Conservation (phyloP, 345 rosid species). For the Camelina laxa region DNA sequence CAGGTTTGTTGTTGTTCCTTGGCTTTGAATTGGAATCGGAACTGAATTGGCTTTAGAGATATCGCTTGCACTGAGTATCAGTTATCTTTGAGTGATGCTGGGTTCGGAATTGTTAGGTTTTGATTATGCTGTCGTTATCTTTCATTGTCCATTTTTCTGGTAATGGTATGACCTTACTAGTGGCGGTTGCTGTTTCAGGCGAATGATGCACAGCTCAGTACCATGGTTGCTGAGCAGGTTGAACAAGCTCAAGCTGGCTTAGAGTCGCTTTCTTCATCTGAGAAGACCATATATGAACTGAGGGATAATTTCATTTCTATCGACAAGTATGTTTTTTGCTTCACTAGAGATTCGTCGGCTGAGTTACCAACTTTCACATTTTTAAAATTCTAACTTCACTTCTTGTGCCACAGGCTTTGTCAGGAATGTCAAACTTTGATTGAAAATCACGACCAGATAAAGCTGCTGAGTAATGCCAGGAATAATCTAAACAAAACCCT, state of each 20-base stretch:
- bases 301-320: slow-evolving; percentile 84
- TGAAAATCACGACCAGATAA: slow-evolving; percentile 97
- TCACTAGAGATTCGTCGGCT: slow-evolving; percentile 6
- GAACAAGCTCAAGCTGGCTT: slow-evolving; percentile 91
- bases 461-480: slow-evolving; percentile 94
- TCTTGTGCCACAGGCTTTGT: slow-evolving; percentile 65
- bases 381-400: slow-evolving; percentile 18
- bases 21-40: slow-evolving; percentile 7
- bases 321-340: slow-evolving; percentile 61
- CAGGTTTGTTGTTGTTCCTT: slow-evolving; percentile 53
- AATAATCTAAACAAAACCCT: slow-evolving; percentile 89
- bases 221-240: slow-evolving; percentile 99
- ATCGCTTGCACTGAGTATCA: background rate
- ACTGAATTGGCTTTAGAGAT: slow-evolving; percentile 15
- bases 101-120: slow-evolving; percentile 10
- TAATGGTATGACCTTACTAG: slow-evolving; percentile 10
- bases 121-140: background rate
- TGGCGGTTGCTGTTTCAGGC: slow-evolving; percentile 54
- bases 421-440: slow-evolving; percentile 96
- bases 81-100: background rate
- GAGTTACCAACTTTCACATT: background rate
- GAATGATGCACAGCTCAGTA: slow-evolving; percentile 98
- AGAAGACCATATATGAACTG: slow-evolving; percentile 70
- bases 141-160: background rate
- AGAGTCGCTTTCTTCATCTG: slow-evolving; percentile 71